phyloP scores from a whole-genome alignment of 129 eudicot genomes.

The Daucus carota region DH1_v3.0 NC_030381.2:42480001-42480500 shows the following conservation, averaged over 20 bases:
- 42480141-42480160: background rate
- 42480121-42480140: background rate
- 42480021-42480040: too few relatives aligned
- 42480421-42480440: background rate
- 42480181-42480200: constrained; percentile 61
- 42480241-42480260: constrained; percentile 59
- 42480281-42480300: constrained; percentile 59
- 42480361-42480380: constrained; percentile 14
- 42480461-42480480: background rate
- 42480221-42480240: constrained; percentile 83
- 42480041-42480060: too few relatives aligned
- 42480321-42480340: constrained; percentile 66
- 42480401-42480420: background rate
- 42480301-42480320: constrained; percentile 72
- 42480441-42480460: background rate
- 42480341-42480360: constrained; percentile 58
- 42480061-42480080: too few relatives aligned
- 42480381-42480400: constrained; percentile 9
- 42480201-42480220: constrained; percentile 77
- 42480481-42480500: background rate
- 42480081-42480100: background rate
- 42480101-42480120: background rate
- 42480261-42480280: constrained; percentile 45
- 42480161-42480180: constrained; percentile 64
- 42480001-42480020: too few relatives aligned